Evolutionary conservation across 2,329 filamentous ascomycete genomes (phyloP).

Genomic region (Hymenoscyphus infarciens): DNA sequence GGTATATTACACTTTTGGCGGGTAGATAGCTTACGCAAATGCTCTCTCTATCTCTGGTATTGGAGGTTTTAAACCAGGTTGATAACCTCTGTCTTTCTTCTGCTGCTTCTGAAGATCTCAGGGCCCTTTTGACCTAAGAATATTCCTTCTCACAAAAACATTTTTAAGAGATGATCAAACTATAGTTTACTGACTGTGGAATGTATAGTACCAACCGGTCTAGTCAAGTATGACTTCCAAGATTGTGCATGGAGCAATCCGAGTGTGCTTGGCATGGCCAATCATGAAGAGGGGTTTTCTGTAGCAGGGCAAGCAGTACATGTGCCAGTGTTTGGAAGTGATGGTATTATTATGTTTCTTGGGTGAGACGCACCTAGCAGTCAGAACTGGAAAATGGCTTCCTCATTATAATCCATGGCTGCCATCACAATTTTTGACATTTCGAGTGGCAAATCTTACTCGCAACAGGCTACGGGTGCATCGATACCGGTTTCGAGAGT

Average conservation of each 20-base stretch:
- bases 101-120: neutral
- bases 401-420: neutral
- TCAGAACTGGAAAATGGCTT: neutral
- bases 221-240: conserved; percentile 14
- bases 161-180: neutral
- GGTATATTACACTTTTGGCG: conserved; percentile 9
- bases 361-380: conserved; percentile 11
- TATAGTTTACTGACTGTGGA: neutral
- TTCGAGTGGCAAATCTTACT: conserved; percentile 12
- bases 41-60: neutral
- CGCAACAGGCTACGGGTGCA: conserved; percentile 12
- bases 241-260: conserved; percentile 12
- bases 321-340: conserved; percentile 16
- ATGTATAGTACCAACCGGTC: conserved; percentile 7
- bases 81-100: neutral
- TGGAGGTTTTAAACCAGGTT: neutral
- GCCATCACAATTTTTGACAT: conserved; percentile 17
- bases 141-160: neutral
- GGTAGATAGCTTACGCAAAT: neutral
- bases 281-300: conserved; percentile 2
- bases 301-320: conserved; percentile 11
- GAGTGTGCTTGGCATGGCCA: conserved; percentile 5
- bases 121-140: neutral
- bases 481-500: conserved; percentile 10
- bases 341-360: conserved; percentile 18